Evolutionary conservation across 306 rosid species (phyloP), one percentile per base, ranked within the genome.

Genomic region (Amphicarpaea edgeworthii): DNA sequence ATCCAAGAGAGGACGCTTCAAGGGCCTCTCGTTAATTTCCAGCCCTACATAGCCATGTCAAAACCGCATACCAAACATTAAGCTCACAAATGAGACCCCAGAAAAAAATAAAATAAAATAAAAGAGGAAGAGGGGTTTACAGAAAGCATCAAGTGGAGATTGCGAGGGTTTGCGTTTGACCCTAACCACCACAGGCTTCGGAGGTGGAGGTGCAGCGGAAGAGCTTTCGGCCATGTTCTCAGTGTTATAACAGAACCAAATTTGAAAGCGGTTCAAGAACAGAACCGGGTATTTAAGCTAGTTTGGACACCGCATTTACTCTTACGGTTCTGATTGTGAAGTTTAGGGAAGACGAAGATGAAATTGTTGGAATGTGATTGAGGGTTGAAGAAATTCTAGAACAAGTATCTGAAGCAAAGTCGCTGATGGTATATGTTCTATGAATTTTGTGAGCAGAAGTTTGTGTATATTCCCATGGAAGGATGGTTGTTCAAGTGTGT

Each of bases 21-120:
- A 66, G 15, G 96, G 97, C 66, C 97, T 86, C 81, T 87, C 97
- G 38, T 84, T 95, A 81, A 95, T 92, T 85, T 95, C 92, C 58
- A 95, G 78, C 97, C 97, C 97, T 92, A 34, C 47, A 71, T 69
- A 60, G 66, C 28, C 72, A 43, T 64, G 47, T 0, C 20, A 77
- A 72, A 42, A 64, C 8, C 43, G 43, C 23, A 30, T 0, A 11
- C 21, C 37, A 51, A 62, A 30, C 12, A 3, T 30, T 66, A 73
- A 54, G 30, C 30, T 3, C 30, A 26, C 34, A 79, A 7, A 79
- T 12, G 32, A 54, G n/a, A 50, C 7, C 11, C 11, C 14, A 10
- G 0, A 2, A 30, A 51, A 7, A 3, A 19, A 12, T 6, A 12
- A 19, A 20, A n/a, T 26, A 6, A 6, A 12, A 7, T 4, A 20